phyloP scores from a whole-genome alignment of 2,329 filamentous ascomycete genomes.

The Cladosporium colombiae region DNA sequence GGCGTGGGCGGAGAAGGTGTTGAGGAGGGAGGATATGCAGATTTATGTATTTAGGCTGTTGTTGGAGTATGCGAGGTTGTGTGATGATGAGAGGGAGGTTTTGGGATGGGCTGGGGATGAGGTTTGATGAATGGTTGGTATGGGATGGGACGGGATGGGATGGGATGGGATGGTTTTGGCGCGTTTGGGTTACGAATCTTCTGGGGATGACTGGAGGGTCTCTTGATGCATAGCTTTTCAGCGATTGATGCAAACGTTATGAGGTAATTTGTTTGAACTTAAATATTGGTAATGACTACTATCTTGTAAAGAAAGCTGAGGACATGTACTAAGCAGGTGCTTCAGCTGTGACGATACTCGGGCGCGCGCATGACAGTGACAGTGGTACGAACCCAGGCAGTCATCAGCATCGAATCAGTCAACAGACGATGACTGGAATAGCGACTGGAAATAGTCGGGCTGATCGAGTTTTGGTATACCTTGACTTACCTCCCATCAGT shows the following conservation, averaged over 20 bases:
- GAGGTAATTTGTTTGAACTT: neutral
- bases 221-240: neutral
- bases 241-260: neutral
- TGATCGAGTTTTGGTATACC: neutral
- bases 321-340: neutral
- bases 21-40: conserved; percentile 72
- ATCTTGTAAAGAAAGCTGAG: neutral
- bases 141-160: neutral
- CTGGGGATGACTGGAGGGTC: neutral
- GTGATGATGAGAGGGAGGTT: conserved; percentile 43
- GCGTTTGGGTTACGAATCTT: neutral
- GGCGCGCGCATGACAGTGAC: neutral
- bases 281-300: neutral
- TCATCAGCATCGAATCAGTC: neutral
- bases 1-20: conserved; percentile 67
- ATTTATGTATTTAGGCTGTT: conserved; percentile 66
- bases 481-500: neutral
- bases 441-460: neutral
- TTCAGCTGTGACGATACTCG: neutral
- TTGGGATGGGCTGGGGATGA: conserved; percentile 41
- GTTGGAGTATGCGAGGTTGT: conserved; percentile 47
- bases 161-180: neutral
- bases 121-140: neutral
- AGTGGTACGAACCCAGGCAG: neutral
- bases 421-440: neutral